Base-by-base conservation (phyloP, 148 eudicot genomes). In the Camellia sinensis region DNA sequence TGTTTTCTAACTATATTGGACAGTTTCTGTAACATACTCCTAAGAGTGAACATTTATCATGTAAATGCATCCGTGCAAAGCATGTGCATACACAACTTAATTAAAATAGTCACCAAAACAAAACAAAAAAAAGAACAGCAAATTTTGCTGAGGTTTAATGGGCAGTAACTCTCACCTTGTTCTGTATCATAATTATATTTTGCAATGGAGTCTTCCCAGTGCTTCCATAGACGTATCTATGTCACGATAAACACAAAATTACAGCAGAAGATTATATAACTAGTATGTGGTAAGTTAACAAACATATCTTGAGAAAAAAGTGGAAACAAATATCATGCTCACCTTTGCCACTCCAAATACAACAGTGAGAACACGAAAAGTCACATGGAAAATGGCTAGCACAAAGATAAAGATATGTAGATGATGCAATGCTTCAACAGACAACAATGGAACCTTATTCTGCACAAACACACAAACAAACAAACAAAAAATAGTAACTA, bases 381-480 rank as follows among this genome's bases (percentile, higher is more conserved):
- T 87, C 75, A 91, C 92, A 77, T 94, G 98, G 80, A 86, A 91
- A 56, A 91, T 85, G 0, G 98, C 98, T 59, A 94, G 88, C 53
- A 94, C 95, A 81, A 94, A 94, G 86, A 94, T 92, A 83, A 94
- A 94, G 84, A 94, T 92, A 83, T 94, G 98, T 50, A 92, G 92
- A 84, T 94, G 97, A 80, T 91, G 98, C 76, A 91, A 84, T 45
- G 91, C 98, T 84, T 92, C 95, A 62, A 87, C 80, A 13, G 98
- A 92, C 85, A 94, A 77, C 81, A 92, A 79, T 13, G 94, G 95
- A 56, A 89, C 93, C 83, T 90, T 83, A 77, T 83, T 22, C 98
- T 94, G 89, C 56, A 75, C 84, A 70, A 68, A 57, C 80, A 43
- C 9, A 73, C 63, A 29, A 76, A 60, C 45, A 52, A 65, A 61